A percentile compares a stretch with the other conserved stretches of the same genome.
phyloP scores from a whole-genome alignment of 2,329 filamentous ascomycete species.

The Ophiostoma sp. region DNA sequence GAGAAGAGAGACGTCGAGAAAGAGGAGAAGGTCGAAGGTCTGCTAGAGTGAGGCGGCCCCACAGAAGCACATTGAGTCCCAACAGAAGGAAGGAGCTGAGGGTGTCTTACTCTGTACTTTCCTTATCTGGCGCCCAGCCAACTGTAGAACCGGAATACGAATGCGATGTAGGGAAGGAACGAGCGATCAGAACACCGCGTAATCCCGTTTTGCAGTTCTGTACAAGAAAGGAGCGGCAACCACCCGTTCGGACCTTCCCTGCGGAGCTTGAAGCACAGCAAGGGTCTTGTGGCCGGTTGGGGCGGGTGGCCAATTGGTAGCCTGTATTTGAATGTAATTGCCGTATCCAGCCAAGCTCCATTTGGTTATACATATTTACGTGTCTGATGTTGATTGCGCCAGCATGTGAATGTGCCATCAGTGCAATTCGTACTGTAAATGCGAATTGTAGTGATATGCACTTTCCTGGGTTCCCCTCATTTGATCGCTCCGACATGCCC shows the following conservation, averaged over 20 bases:
- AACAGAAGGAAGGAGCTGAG: constrained; percentile 1
- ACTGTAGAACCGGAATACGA: neutral
- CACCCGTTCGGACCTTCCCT: neutral
- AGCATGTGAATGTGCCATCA: neutral
- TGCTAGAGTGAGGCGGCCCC: neutral
- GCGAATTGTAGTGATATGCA: neutral
- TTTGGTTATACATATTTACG: neutral
- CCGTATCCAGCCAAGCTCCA: constrained; percentile 18
- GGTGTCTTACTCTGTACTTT: too few relatives aligned
- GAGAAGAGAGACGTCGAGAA: neutral
- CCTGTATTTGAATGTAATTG: constrained; percentile 16
- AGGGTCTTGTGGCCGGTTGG: neutral
- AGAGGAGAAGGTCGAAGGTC: neutral
- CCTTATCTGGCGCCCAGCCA: neutral
- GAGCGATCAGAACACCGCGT: neutral
- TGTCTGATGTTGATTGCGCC: neutral
- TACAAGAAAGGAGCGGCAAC: neutral
- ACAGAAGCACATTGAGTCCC: constrained; percentile 4
- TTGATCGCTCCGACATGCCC: constrained; percentile 1
- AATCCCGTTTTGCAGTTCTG: constrained; percentile 4
- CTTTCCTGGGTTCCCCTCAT: constrained; percentile 3
- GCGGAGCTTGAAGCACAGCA: constrained; percentile 9
- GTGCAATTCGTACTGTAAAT: too few relatives aligned
- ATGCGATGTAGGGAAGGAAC: neutral
- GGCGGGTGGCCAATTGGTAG: constrained; percentile 13